Percentiles rank a stretch among this genome's conserved stretches.
Conservation (phyloP, 73 alveolate species). For the Paramecium pentaurelia region DNA sequence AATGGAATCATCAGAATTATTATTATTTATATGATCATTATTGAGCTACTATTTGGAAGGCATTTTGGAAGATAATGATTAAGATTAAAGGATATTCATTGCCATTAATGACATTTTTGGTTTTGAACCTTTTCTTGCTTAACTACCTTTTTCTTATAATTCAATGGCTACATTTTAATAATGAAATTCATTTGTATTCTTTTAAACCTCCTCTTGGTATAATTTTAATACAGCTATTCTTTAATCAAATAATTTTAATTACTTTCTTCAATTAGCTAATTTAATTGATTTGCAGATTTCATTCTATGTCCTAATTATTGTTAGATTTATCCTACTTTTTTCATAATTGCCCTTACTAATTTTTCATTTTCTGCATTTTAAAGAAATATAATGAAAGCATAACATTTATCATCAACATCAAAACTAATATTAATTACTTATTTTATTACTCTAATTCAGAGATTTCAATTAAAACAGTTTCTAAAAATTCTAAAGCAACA, state of each 20-base stretch:
- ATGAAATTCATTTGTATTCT: background rate
- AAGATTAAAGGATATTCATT: background rate
- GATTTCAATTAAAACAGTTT: background rate
- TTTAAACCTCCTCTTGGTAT: slow-evolving; percentile 2
- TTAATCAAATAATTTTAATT: background rate
- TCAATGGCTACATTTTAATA: background rate
- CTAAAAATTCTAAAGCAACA: background rate
- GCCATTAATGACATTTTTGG: slow-evolving; percentile 21
- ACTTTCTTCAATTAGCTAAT: slow-evolving; percentile 7
- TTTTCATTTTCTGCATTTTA: slow-evolving; percentile 25
- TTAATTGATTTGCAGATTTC: background rate
- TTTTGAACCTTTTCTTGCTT: background rate
- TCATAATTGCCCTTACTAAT: background rate
- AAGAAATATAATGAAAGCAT: slow-evolving; percentile 1
- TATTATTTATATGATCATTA: background rate
- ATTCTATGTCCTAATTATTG: background rate
- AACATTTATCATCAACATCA: slow-evolving; percentile 14
- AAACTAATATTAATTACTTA: background rate
- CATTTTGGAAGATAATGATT: background rate
- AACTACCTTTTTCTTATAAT: background rate
- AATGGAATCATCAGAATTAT: background rate
- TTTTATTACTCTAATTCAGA: background rate
- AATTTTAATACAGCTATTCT: slow-evolving; percentile 23
- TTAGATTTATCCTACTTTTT: background rate
- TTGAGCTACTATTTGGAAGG: background rate